phyloP scores from a whole-genome alignment of 768 basidiomycete genomes.

The Cyclocybe cylindracea region DNA sequence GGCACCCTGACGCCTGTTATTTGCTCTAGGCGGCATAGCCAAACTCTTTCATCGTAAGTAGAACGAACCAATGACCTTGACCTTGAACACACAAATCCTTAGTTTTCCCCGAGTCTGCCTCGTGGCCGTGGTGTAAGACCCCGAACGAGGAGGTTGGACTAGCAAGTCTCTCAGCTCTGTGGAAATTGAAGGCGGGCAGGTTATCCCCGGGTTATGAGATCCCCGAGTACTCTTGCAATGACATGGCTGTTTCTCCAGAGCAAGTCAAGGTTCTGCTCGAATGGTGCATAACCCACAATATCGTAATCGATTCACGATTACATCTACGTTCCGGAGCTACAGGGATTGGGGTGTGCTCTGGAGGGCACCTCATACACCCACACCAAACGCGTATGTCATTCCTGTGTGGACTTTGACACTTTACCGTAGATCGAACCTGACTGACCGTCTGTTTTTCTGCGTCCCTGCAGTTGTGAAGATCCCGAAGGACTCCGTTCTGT shows the following conservation, averaged over 20 bases:
- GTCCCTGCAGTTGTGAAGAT: conserved; percentile 57
- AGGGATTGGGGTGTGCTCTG: conserved; percentile 38
- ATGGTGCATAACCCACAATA: conserved; percentile 50
- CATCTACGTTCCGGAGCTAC: conserved; percentile 29
- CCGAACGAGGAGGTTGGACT: no score
- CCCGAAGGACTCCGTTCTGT: conserved; percentile 63
- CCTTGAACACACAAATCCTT: no score
- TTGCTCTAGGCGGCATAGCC: no score
- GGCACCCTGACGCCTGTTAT: no score
- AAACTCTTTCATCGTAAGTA: no score
- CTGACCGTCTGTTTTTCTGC: no score
- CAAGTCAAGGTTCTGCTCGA: conserved; percentile 33
- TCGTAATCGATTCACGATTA: conserved; percentile 49
- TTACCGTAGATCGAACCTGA: background rate
- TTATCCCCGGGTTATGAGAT: no score
- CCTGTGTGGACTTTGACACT: conserved; percentile 6
- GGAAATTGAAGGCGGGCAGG: no score
- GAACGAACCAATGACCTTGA: no score
- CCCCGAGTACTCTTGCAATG: background rate
- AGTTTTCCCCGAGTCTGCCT: no score
- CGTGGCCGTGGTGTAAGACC: no score
- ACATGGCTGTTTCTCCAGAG: background rate
- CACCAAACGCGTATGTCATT: conserved; percentile 37
- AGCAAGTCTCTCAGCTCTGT: no score
- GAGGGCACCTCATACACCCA: conserved; percentile 29